A percentile compares a stretch with the other conserved stretches of the same genome.
Conservation (phyloP, 2,329 filamentous ascomycete genomes). For the Pyrenophora tritici-repentis region DNA sequence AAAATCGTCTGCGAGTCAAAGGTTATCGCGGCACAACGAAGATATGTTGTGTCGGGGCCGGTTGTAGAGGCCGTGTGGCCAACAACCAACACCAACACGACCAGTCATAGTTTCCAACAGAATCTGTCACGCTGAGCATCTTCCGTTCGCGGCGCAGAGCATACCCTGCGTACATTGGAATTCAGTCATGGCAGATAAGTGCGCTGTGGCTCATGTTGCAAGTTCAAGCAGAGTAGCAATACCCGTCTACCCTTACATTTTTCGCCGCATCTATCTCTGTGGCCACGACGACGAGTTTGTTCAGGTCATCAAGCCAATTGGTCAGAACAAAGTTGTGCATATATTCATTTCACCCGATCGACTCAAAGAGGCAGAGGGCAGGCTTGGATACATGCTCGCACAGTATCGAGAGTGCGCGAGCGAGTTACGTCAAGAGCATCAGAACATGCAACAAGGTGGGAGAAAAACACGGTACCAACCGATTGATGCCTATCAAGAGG, state of each 20-base stretch:
- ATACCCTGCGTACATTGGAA: neutral
- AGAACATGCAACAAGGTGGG: neutral
- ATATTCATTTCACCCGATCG: constrained; percentile 5
- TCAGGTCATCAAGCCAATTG: constrained; percentile 7
- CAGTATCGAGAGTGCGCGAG: constrained; percentile 12
- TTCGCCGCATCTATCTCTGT: constrained; percentile 22
- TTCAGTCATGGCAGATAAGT: constrained; percentile 3
- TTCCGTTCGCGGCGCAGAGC: neutral
- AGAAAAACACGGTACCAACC: neutral
- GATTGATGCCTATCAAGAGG: constrained; percentile 2
- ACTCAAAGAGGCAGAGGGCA: neutral
- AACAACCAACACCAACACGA: constrained; percentile 7
- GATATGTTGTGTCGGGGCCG: neutral
- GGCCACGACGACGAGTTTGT: constrained; percentile 26
- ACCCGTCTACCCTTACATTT: constrained; percentile 16
- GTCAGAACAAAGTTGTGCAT: constrained; percentile 5
- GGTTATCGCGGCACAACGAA: no score
- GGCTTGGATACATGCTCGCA: constrained; percentile 8
- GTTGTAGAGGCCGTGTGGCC: neutral
- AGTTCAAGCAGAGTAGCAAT: neutral
- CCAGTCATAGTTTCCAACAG: neutral
- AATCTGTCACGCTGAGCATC: neutral
- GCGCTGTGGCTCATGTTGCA: neutral
- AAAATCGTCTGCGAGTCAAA: neutral
- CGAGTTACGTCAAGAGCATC: neutral